phyloP scores from a whole-genome alignment of 1,284 basidiomycete species.

The Melampsora americana region DNA sequence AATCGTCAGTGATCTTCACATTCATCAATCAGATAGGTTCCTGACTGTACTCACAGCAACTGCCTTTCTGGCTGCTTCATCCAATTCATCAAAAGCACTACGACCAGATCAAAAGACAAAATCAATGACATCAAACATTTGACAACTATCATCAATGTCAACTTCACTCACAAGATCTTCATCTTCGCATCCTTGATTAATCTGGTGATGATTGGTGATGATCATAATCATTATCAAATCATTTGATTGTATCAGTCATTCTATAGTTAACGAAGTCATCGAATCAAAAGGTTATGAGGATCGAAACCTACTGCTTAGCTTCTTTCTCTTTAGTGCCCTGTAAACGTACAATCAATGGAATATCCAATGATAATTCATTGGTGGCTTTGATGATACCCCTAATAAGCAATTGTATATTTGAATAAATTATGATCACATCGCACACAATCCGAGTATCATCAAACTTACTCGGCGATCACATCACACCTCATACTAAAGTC shows the following conservation, averaged over 20 bases:
- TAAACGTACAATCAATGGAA: slow-evolving; percentile 88
- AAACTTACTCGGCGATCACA: slow-evolving; percentile 56
- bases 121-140: slow-evolving; percentile 48
- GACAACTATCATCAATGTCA: slow-evolving; percentile 35
- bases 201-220: slow-evolving; percentile 60
- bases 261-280: slow-evolving; percentile 4
- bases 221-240: slow-evolving; percentile 33
- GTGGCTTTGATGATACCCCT: slow-evolving; percentile 94
- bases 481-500: slow-evolving; percentile 89
- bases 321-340: slow-evolving; percentile 96
- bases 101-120: slow-evolving; percentile 46
- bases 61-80: slow-evolving; percentile 60
- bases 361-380: slow-evolving; percentile 76
- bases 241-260: slow-evolving; percentile 6
- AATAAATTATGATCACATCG: neutral
- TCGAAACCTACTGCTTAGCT: slow-evolving; percentile 71
- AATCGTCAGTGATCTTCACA: neutral
- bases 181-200: slow-evolving; percentile 88
- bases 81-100: slow-evolving; percentile 72
- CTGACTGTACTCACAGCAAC: slow-evolving; percentile 31
- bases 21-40: neutral
- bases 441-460: neutral
- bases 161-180: slow-evolving; percentile 65
- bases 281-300: slow-evolving; percentile 52
- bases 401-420: slow-evolving; percentile 59